Evolutionary conservation across 176 grass and related monocot species (phyloP).

Genomic region (Aegilops speltoides): DNA sequence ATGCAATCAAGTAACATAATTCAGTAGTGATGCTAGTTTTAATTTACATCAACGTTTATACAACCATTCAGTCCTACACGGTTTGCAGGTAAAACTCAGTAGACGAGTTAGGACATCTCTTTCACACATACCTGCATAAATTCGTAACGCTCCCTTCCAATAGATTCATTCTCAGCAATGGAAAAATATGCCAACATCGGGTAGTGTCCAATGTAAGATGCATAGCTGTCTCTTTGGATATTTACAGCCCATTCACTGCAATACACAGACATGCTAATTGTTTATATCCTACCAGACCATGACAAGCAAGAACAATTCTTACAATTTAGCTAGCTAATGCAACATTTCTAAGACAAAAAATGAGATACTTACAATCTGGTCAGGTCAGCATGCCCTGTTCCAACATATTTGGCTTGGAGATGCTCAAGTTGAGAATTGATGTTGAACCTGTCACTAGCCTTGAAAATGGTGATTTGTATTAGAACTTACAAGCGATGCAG

Average conservation of each 20-base stretch:
- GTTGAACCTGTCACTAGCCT: conserved; percentile 97
- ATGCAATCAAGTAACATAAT: background rate
- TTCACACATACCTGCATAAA: conserved; percentile 77
- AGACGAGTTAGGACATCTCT: conserved; percentile 5
- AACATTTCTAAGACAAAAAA: background rate
- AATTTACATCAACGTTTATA: background rate
- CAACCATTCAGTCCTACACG: background rate
- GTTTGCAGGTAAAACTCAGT: background rate
- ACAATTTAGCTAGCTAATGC: background rate
- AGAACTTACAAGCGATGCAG: background rate
- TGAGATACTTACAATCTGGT: conserved; percentile 68
- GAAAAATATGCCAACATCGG: conserved; percentile 86
- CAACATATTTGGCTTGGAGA: conserved; percentile 97
- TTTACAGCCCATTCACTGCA: conserved; percentile 99
- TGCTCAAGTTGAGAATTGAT: conserved; percentile 99
- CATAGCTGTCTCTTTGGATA: conserved; percentile 88
- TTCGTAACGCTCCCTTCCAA: conserved; percentile 87
- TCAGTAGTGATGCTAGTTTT: background rate
- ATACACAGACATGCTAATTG: background rate
- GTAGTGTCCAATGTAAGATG: conserved; percentile 91
- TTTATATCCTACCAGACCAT: background rate
- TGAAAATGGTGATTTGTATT: conserved; percentile 18
- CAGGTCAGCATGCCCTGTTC: conserved; percentile 91
- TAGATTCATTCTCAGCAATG: conserved; percentile 89
- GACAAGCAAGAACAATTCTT: background rate